Conservation (phyloP, 805 yeast genomes). For the Ogataea saltuana region DNA sequence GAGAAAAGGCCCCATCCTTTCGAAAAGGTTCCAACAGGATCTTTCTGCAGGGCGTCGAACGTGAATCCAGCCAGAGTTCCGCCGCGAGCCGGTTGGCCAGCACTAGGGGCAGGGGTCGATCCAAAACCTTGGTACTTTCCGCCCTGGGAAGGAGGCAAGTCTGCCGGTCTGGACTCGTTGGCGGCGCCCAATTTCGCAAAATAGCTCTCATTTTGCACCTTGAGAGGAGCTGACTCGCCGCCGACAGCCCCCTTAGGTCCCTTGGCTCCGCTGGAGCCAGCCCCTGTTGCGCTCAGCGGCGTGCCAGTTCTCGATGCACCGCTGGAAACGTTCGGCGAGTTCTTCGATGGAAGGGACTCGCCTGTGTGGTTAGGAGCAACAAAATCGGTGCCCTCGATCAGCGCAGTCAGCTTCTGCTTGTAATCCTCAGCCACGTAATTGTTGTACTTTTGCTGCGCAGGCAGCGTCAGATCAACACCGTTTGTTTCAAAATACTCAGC, state of each 20-base stretch:
- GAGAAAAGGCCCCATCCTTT: conserved; percentile 96
- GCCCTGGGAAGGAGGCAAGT: conserved; percentile 90
- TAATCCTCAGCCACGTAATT: conserved; percentile 94
- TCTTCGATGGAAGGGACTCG: conserved; percentile 40
- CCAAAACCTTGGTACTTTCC: conserved; percentile 94
- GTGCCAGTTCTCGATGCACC: conserved; percentile 1
- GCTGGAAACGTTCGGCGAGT: conserved; percentile 5
- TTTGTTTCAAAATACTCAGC: conserved; percentile 64
- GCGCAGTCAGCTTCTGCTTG: conserved; percentile 74
- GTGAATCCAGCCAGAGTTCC: conserved; percentile 59
- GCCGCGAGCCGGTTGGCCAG: conserved; percentile 19
- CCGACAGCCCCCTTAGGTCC: too few species aligned
- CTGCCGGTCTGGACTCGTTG: conserved; percentile 71
- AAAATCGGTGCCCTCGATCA: conserved; percentile 72
- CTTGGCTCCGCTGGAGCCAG: conserved; percentile 13
- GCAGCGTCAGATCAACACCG: conserved; percentile 65
- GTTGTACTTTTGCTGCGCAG: conserved; percentile 76
- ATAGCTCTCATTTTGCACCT: conserved; percentile 73
- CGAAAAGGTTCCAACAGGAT: conserved; percentile 86
- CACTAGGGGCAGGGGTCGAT: conserved; percentile 58
- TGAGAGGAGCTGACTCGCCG: conserved; percentile 33
- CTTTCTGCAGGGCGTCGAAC: conserved; percentile 68
- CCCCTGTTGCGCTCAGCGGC: neutral
- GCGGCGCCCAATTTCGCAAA: conserved; percentile 76
- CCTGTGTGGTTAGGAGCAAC: conserved; percentile 61